phyloP scores from a whole-genome alignment of 2,329 filamentous ascomycete genomes.

The Trichoderma cornu-damae region DNA sequence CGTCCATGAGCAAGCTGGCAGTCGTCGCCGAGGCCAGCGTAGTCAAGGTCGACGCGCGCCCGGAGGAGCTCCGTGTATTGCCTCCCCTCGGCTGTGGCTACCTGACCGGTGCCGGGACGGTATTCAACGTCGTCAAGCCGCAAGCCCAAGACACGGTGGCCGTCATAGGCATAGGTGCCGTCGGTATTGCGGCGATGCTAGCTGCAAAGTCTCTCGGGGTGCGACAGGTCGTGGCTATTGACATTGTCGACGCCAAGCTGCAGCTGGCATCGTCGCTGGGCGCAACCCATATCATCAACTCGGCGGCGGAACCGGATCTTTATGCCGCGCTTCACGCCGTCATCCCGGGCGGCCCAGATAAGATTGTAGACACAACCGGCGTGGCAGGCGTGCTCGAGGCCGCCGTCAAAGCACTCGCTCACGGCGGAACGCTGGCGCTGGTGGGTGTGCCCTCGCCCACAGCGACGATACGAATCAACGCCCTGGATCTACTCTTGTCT shows the following conservation, averaged over 20 bases:
- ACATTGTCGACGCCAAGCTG: background rate
- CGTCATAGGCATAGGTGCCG: background rate
- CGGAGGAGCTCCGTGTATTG: background rate
- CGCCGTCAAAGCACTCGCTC: background rate
- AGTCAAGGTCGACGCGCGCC: background rate
- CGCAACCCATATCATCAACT: background rate
- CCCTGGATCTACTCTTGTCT: background rate
- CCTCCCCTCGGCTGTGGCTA: background rate
- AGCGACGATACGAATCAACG: background rate
- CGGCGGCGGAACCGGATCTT: background rate
- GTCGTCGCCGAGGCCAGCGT: background rate
- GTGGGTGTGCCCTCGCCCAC: background rate
- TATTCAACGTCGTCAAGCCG: background rate
- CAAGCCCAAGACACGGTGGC: background rate
- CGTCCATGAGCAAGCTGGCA: background rate
- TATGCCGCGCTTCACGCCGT: background rate
- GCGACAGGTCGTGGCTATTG: background rate
- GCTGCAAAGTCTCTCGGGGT: background rate
- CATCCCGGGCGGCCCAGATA: background rate
- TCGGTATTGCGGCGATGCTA: background rate
- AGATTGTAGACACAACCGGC: background rate
- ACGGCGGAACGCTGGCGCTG: background rate
- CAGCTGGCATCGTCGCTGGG: background rate
- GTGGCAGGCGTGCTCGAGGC: background rate
- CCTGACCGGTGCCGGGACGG: background rate